Evolutionary conservation across 169 alveolate species (phyloP).

Genomic region (Cryptosporidium tyzzeri): DNA sequence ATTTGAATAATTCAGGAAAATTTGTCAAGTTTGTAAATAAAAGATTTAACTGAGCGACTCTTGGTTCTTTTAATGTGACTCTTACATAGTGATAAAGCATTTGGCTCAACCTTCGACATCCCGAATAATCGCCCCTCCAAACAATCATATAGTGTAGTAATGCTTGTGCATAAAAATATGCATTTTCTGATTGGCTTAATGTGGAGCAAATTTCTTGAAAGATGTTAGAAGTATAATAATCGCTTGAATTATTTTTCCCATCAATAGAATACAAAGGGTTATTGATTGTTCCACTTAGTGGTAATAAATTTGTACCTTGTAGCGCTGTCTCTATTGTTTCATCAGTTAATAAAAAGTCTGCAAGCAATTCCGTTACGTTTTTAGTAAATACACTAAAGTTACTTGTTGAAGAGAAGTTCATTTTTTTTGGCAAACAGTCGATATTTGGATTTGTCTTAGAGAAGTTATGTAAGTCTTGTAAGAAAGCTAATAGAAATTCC

Average conservation of each 20-base stretch:
- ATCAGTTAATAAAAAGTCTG: conserved; percentile 84
- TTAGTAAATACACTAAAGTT: conserved; percentile 90
- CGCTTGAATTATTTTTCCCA: conserved; percentile 3
- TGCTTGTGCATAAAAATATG: conserved; percentile 91
- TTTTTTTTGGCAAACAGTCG: conserved; percentile 79
- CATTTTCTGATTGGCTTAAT: conserved; percentile 88
- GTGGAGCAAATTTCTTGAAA: conserved; percentile 83
- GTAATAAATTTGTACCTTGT: conserved; percentile 57
- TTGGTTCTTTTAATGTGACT: conserved; percentile 72
- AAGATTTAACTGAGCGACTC: conserved; percentile 79
- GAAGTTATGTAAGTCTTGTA: conserved; percentile 85
- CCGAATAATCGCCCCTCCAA: conserved; percentile 88
- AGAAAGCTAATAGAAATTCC: conserved; percentile 86
- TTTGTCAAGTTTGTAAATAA: conserved; percentile 78
- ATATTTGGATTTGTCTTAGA: conserved; percentile 79
- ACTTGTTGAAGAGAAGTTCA: conserved; percentile 85
- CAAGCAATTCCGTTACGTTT: conserved; percentile 88
- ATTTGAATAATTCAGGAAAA: conserved; percentile 76
- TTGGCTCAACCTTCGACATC: conserved; percentile 90
- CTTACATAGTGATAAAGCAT: conserved; percentile 78
- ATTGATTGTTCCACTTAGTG: conserved; percentile 59
- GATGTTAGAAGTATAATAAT: conserved; percentile 72
- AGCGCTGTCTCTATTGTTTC: conserved; percentile 84
- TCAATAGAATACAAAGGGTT: conserved; percentile 39
- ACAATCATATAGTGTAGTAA: conserved; percentile 87